Conservation (phyloP, 2,329 filamentous ascomycete genomes). For the Pestalotiopsis fici region DNA sequence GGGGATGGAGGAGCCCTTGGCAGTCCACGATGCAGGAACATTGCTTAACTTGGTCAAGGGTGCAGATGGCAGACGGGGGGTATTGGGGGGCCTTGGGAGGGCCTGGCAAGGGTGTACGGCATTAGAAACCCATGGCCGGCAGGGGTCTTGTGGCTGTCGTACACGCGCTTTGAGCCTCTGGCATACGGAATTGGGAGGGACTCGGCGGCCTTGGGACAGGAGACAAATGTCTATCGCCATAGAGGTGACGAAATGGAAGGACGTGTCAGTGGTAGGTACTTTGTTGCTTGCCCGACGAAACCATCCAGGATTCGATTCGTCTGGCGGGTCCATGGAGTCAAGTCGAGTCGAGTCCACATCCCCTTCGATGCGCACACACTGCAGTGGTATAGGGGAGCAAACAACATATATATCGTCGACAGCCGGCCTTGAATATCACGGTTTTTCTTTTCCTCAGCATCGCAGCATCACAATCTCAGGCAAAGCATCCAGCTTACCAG, state of each 20-base stretch:
- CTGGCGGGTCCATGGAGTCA: neutral
- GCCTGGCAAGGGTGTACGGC: neutral
- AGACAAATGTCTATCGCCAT: slow-evolving; percentile 11
- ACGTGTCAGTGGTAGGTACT: neutral
- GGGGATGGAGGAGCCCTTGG: neutral
- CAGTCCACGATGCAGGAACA: slow-evolving; percentile 7
- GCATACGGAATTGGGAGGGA: neutral
- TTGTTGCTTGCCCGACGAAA: neutral
- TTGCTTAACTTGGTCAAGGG: slow-evolving; percentile 5
- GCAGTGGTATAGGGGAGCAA: neutral
- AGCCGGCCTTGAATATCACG: neutral
- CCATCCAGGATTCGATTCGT: neutral
- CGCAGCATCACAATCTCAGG: slow-evolving; percentile 12
- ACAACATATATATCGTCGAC: slow-evolving; percentile 12
- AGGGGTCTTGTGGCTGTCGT: neutral
- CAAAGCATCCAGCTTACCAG: slow-evolving; percentile 9
- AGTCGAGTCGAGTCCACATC: neutral
- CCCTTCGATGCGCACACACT: neutral
- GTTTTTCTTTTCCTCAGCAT: slow-evolving; percentile 2
- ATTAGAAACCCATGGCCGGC: neutral
- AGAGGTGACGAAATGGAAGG: slow-evolving; percentile 10
- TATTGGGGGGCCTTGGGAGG: too few relatives aligned
- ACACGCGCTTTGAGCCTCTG: neutral
- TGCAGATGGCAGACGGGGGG: neutral
- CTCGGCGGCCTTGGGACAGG: neutral